Base-by-base conservation (phyloP, 2,329 filamentous ascomycete species). In the Fusarium verticillioides region DNA sequence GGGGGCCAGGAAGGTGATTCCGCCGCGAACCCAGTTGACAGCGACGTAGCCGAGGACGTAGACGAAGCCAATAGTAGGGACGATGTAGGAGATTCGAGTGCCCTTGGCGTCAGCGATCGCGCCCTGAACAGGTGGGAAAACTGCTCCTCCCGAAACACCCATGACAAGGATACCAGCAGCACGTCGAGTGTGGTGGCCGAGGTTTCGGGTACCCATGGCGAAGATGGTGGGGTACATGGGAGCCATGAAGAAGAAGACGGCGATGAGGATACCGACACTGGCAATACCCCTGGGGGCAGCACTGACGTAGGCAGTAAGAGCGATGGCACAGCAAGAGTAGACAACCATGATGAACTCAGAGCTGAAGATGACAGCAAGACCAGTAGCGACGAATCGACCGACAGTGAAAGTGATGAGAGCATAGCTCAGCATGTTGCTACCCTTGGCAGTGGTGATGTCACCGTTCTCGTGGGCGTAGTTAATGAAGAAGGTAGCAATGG, bases 201-300 rank as follows among this genome's bases (percentile, higher is more conserved):
- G 86, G 11, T 92, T 93, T 23, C 92, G 88, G 83, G 94, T 94
- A 23, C 92, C 92, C 12, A 95, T 86, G 13, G 93, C 92, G 49
- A 95, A 90, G 78, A 95, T 94, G 26, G 93, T 95, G 0, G 93
- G 93, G 85, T 95, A 96, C 82, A 92, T 92, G 78, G 94, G 92
- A 10, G 89, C 91, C 82, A 94, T 92, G 80, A 95, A 95, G 85
- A 95, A 94, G 52, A 95, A 86, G 26, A 91, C 89, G 34, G 93
- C 72, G 80, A 90, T 93, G 37, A 94, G 86, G 85, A 94, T 90
- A n/a, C 85, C 83, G 64, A 90, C 83, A 54, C 86, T 87, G 2
- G 81, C 81, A 73, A 85, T 82, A 34, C 84, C 85, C 7, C 34
- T 9, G 16, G 81, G 73, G 64, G 84, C 81, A 67, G 84, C 81